Conservation (phyloP, 1,284 basidiomycete species). For the Irpex sp. region DNA sequence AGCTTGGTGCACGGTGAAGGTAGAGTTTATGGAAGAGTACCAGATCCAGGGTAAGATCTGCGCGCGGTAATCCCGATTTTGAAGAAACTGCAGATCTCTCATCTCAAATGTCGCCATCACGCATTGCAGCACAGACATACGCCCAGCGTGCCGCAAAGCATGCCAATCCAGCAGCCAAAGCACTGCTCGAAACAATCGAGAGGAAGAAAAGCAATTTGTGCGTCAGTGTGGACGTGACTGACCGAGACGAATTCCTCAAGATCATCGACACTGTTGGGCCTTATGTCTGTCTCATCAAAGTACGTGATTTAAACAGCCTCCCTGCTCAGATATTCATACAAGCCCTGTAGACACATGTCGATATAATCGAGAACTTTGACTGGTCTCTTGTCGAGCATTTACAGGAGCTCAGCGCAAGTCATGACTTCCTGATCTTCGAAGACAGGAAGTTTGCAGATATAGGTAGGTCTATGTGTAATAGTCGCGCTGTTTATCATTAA, state of each 20-base stretch:
- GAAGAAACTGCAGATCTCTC: not conserved
- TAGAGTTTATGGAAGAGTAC: not conserved
- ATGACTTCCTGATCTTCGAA: slow-evolving; percentile 97
- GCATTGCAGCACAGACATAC: slow-evolving; percentile 47
- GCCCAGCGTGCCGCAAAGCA: slow-evolving; percentile 59
- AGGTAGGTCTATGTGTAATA: slow-evolving; percentile 46
- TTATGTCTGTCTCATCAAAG: slow-evolving; percentile 93
- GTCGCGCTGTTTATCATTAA: not conserved
- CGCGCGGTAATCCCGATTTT: not conserved
- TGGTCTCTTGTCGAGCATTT: slow-evolving; percentile 70
- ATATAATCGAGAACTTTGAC: slow-evolving; percentile 94
- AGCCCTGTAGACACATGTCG: slow-evolving; percentile 84
- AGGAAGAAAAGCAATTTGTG: slow-evolving; percentile 91
- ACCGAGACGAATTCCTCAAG: slow-evolving; percentile 74
- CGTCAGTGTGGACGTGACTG: slow-evolving; percentile 94
- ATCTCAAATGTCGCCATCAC: slow-evolving; percentile 38
- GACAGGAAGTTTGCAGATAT: slow-evolving; percentile 99
- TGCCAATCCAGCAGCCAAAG: slow-evolving; percentile 70
- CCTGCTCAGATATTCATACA: not conserved
- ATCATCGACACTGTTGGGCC: slow-evolving; percentile 90
- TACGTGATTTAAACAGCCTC: slow-evolving; percentile 26
- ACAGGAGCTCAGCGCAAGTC: slow-evolving; percentile 68
- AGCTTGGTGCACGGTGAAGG: too few relatives aligned
- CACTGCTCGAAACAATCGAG: slow-evolving; percentile 81
- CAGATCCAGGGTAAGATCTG: too few relatives aligned